Conservation (phyloP, 768 basidiomycete genomes). For the Chalciporus chontae region DNA sequence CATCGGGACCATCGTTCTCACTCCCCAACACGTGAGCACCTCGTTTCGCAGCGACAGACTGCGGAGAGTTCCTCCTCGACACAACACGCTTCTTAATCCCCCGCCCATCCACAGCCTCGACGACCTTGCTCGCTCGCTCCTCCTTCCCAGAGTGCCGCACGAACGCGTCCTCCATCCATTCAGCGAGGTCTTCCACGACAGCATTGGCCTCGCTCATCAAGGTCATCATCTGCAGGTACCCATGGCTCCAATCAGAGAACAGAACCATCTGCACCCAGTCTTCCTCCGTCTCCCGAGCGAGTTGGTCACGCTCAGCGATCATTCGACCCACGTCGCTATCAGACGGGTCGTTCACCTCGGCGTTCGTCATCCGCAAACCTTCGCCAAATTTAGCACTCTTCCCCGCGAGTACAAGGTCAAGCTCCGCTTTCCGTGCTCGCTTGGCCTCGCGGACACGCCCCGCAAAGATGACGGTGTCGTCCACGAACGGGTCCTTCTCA, state of each 20-base stretch:
- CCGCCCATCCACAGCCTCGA: conserved; percentile 15
- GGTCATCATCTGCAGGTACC: conserved; percentile 91
- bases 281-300: conserved; percentile 72
- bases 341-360: conserved; percentile 25
- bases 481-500: conserved; percentile 93
- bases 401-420: conserved; percentile 58
- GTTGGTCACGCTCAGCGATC: conserved; percentile 56
- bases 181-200: conserved; percentile 78
- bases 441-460: conserved; percentile 96
- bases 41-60: conserved; percentile 19
- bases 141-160: conserved; percentile 29
- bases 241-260: conserved; percentile 96
- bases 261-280: conserved; percentile 95
- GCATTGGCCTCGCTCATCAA: conserved; percentile 80
- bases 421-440: conserved; percentile 70
- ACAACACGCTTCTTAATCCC: conserved; percentile 27
- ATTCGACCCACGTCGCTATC: conserved; percentile 37
- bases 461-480: conserved; percentile 96
- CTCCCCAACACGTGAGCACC: not conserved
- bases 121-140: conserved; percentile 14
- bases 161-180: conserved; percentile 89
- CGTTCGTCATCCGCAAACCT: conserved; percentile 57
- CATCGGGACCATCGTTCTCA: not conserved
- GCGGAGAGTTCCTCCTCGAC: conserved; percentile 22
- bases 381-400: conserved; percentile 64